phyloP scores from a whole-genome alignment of 2,329 filamentous ascomycete species.

The Colletotrichum plurivorum region DNA sequence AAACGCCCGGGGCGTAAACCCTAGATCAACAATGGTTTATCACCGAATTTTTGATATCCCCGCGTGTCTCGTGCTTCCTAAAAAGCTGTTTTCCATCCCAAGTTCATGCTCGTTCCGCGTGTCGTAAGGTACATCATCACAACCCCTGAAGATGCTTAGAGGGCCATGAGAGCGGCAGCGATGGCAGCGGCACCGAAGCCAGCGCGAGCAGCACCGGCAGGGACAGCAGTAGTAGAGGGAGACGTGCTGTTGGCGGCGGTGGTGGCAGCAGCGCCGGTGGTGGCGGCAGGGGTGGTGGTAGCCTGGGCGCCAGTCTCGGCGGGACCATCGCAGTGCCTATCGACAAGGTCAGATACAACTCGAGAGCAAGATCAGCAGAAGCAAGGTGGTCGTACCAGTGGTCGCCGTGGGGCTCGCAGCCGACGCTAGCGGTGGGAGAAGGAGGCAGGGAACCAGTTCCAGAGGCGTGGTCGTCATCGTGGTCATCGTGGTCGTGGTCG shows the following conservation, averaged over 20 bases:
- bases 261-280: conserved; percentile 14
- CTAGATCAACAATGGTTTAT: not conserved
- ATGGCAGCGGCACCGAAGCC: conserved; percentile 34
- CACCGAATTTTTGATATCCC: conserved; percentile 14
- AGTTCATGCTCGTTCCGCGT: conserved; percentile 12
- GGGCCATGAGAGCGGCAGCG: conserved; percentile 31
- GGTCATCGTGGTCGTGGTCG: conserved; percentile 21
- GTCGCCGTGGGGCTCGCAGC: conserved; percentile 56
- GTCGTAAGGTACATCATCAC: not conserved
- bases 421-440: conserved; percentile 52
- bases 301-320: not conserved
- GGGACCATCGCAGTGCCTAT: conserved; percentile 37
- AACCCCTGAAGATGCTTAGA: conserved; percentile 4
- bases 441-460: conserved; percentile 46
- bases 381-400: conserved; percentile 49
- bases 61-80: not conserved
- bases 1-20: conserved; percentile 1
- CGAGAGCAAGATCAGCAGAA: not conserved
- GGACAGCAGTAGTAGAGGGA: conserved; percentile 44
- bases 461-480: conserved; percentile 26
- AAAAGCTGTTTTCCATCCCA: not conserved
- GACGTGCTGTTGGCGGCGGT: conserved; percentile 59
- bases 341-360: conserved; percentile 1
- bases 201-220: conserved; percentile 30
- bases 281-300: conserved; percentile 8